A percentile compares a stretch with the other conserved stretches of the same genome.
Evolutionary conservation across 805 yeast species (phyloP).

Genomic region (Kockiozyma suomiensis): DNA sequence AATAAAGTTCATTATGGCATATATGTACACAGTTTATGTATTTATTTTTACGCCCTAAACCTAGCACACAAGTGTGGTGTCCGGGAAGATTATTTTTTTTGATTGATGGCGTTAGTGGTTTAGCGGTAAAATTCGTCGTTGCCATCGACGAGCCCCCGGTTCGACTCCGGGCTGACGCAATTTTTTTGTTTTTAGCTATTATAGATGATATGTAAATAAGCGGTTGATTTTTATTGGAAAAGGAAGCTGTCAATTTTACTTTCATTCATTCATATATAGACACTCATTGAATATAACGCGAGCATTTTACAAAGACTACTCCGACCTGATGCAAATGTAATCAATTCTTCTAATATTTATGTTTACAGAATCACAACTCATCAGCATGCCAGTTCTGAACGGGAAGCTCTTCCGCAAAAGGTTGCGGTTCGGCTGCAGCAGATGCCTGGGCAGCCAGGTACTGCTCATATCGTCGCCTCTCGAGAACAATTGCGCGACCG

Average conservation of each 20-base stretch:
- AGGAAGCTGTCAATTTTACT: too few species aligned
- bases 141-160: slow-evolving; percentile 60
- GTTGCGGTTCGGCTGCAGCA: not conserved
- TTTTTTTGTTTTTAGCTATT: not conserved
- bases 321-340: not conserved
- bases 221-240: not conserved
- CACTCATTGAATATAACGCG: not conserved
- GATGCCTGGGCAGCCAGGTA: slow-evolving; percentile 4
- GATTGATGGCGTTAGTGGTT: slow-evolving; percentile 49
- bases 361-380: slow-evolving; percentile 9
- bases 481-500: slow-evolving; percentile 50
- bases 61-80: not conserved
- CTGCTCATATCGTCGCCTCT: slow-evolving; percentile 3
- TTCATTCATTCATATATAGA: too few species aligned
- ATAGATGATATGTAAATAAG: not conserved
- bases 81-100: not conserved
- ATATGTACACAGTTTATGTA: not conserved
- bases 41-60: not conserved
- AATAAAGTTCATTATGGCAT: too few species aligned
- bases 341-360: not conserved
- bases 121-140: slow-evolving; percentile 57
- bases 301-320: not conserved
- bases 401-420: not conserved
- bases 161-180: slow-evolving; percentile 58
- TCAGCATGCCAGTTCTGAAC: not conserved